Evolutionary conservation across 306 rosid species (phyloP), one percentile per base, ranked within the genome.

Genomic region (Corylus heterophylla): DNA sequence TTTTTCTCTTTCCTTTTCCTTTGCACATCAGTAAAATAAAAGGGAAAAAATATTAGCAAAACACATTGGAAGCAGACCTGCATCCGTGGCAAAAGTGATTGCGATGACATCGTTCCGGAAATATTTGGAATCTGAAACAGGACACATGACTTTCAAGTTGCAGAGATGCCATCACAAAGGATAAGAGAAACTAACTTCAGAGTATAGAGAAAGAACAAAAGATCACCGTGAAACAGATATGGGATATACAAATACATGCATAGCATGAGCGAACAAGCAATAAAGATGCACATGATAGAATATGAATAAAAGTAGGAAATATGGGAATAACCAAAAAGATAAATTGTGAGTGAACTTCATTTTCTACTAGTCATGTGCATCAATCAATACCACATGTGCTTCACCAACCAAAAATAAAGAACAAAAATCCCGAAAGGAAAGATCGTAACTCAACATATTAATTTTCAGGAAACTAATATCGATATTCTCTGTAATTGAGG

Each of bases 21-120:
- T 25, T 22, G 39, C 18, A 56, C 71, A 45, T 63, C 71, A 76
- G 78, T 22, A 76, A 45, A 76, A 20, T 39, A 75, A 79, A 73
- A 12, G 62, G 54, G 76, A 70, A n/a, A 14, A 8, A 72, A 69
- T 16, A 44, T 47, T 42, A 72, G 77, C 64, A 79, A 52, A 82
- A 61, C 79, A 86, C 54, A 81, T 39, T 56, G 14, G 71, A 74
- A 77, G 83, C 83, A 75, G 72, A 94, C 97, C 98, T 91, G 98
- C 89, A 91, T 63, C 78, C 97, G 87, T 8, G 97, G 89, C 69
- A 81, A 50, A 74, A 78, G 81, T 78, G 97, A 78, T 76, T 90
- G 94, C 6, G 97, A 90, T 73, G 98, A n/a, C 93, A 94, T 82
- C 61, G 94, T 62, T 16, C 90, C 92, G 0, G 98, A 92, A 56